Conservation (phyloP, 179 eudicot genomes). For the Beta lomatogona region DNA sequence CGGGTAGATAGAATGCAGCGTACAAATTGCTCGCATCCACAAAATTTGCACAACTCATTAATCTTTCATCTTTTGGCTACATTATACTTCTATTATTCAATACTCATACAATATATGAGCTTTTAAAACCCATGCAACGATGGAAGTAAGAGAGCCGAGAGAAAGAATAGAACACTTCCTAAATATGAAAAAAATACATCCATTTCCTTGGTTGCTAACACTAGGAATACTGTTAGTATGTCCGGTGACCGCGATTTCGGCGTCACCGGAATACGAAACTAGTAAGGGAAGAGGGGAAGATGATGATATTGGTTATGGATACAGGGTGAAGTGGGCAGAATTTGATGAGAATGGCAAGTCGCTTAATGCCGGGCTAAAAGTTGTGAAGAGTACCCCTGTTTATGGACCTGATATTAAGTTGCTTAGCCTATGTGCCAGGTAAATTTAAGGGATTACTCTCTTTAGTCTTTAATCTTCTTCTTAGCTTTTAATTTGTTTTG, state of each 20-base stretch:
- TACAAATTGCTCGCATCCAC: too few relatives aligned
- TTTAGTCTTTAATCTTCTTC: too few relatives aligned
- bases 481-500: too few relatives aligned
- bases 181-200: not conserved
- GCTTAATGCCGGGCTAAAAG: constrained; percentile 23
- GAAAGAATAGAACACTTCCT: not conserved
- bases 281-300: not conserved
- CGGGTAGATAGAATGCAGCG: too few relatives aligned
- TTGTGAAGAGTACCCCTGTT: constrained; percentile 22
- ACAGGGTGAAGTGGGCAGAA: not conserved
- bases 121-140: too few relatives aligned
- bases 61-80: too few relatives aligned
- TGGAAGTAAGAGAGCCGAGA: not conserved
- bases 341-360: not conserved
- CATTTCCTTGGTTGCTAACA: not conserved
- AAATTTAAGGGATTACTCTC: too few relatives aligned
- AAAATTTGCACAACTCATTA: too few relatives aligned
- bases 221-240: not conserved
- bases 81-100: too few relatives aligned
- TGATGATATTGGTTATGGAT: not conserved
- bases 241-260: not conserved
- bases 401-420: constrained; percentile 40
- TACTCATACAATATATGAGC: too few relatives aligned
- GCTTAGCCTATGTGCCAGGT: constrained; percentile 31
- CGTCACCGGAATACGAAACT: not conserved